phyloP scores from a whole-genome alignment of 164 flowering plant species.

The Buxus sempervirens region DNA sequence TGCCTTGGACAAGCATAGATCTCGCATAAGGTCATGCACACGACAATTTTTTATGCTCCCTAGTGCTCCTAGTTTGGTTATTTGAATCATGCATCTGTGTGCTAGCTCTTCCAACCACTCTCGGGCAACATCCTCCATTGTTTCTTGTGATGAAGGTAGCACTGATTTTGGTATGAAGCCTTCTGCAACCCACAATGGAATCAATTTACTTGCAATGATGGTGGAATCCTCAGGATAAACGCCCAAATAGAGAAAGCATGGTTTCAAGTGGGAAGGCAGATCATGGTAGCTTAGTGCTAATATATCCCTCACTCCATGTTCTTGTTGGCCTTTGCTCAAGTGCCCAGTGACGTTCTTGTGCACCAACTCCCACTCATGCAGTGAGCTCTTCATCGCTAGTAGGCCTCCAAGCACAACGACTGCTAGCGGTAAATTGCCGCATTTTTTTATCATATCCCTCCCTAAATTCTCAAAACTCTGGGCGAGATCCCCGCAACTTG shows the following conservation, averaged over 20 bases:
- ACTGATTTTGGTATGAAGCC: conserved; percentile 18
- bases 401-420: conserved; percentile 32
- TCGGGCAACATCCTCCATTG: conserved; percentile 29
- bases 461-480: conserved; percentile 23
- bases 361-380: conserved; percentile 23
- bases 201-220: conserved; percentile 11
- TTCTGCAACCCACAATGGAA: conserved; percentile 34
- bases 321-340: conserved; percentile 7
- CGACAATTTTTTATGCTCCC: conserved; percentile 18
- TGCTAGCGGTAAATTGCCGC: conserved; percentile 37
- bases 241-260: conserved; percentile 32
- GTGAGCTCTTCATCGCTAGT: conserved; percentile 16
- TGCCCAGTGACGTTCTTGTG: conserved; percentile 8
- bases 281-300: conserved; percentile 30
- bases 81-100: conserved; percentile 24
- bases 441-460: conserved; percentile 20
- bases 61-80: not conserved
- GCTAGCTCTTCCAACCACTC: conserved; percentile 17
- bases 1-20: not conserved
- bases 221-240: conserved; percentile 24
- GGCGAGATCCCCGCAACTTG: no score
- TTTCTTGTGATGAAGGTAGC: not conserved
- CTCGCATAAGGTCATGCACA: conserved; percentile 34
- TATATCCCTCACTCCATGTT: conserved; percentile 3
- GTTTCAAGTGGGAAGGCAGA: conserved; percentile 28